Evolutionary conservation across 805 yeast species (phyloP).

Genomic region (Isabelozyma gotoi): DNA sequence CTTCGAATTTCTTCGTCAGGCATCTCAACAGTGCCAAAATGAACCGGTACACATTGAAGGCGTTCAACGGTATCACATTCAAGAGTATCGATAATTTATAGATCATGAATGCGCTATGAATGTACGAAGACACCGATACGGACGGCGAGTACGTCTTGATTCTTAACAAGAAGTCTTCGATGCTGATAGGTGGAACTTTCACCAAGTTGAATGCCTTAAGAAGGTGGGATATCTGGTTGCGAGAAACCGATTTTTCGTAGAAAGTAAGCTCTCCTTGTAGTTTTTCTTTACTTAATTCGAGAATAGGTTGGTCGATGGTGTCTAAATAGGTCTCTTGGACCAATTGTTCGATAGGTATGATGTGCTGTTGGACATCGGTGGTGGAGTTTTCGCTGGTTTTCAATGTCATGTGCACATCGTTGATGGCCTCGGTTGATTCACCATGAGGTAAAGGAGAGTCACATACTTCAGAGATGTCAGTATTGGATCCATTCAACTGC

Average conservation of each 20-base stretch:
- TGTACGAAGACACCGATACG: constrained; percentile 36
- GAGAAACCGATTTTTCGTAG: constrained; percentile 11
- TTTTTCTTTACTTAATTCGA: constrained; percentile 13
- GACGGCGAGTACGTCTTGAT: constrained; percentile 40
- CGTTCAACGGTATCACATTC: constrained; percentile 29
- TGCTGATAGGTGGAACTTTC: constrained; percentile 32
- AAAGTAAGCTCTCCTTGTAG: constrained; percentile 20
- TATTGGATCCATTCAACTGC: neutral
- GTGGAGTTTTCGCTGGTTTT: neutral
- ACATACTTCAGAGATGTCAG: constrained; percentile 13
- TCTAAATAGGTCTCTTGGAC: constrained; percentile 13
- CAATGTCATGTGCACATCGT: neutral
- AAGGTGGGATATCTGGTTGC: constrained; percentile 26
- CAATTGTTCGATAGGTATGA: constrained; percentile 23
- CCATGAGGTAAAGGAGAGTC: constrained; percentile 12
- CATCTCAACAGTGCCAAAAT: constrained; percentile 41
- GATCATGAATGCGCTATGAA: constrained; percentile 39
- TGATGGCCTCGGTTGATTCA: neutral
- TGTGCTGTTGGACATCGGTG: neutral
- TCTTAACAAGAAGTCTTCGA: constrained; percentile 34
- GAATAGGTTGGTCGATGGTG: constrained; percentile 12
- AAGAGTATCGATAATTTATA: constrained; percentile 34
- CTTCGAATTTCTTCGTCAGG: constrained; percentile 42
- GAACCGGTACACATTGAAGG: constrained; percentile 36
- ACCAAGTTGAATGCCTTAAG: constrained; percentile 32